Conservation (phyloP, 2,329 filamentous ascomycete genomes). For the Ophiostoma ips region DNA sequence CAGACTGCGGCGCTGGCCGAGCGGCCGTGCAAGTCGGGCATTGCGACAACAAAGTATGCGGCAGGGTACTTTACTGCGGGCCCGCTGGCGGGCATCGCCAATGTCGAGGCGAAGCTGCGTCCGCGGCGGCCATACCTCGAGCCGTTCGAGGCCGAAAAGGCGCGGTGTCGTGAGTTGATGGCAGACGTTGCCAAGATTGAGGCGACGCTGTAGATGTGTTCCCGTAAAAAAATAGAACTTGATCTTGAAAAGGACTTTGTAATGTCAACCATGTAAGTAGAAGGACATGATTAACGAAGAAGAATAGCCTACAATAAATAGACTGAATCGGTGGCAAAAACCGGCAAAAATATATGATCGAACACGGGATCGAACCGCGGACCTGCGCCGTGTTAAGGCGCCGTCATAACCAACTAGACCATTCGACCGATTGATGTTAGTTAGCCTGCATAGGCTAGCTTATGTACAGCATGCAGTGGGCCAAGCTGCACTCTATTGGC, state of each 20-base stretch:
- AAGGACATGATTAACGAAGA: neutral
- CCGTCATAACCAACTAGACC: constrained; percentile 12
- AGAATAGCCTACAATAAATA: neutral
- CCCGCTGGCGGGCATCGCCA: constrained; percentile 40
- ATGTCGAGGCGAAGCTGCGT: constrained; percentile 41
- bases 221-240: neutral
- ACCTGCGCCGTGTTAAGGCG: constrained; percentile 12
- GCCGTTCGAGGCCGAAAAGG: constrained; percentile 29
- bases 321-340: too few relatives aligned
- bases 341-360: constrained; percentile 6
- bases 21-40: constrained; percentile 49
- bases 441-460: accelerated
- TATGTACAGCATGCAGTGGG: neutral
- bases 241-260: too few relatives aligned
- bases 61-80: constrained; percentile 43
- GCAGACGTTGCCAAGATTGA: constrained; percentile 31
- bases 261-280: neutral
- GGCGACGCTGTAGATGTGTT: constrained; percentile 17
- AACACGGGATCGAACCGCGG: constrained; percentile 10
- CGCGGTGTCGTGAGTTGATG: constrained; percentile 26
- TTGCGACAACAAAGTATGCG: constrained; percentile 56
- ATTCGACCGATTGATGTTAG: constrained; percentile 3
- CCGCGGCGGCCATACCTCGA: constrained; percentile 49
- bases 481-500: too few relatives aligned
- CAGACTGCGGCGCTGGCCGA: constrained; percentile 50